phyloP scores from a whole-genome alignment of 257 asterid species.

The Nicotiana benthamiana region DNA sequence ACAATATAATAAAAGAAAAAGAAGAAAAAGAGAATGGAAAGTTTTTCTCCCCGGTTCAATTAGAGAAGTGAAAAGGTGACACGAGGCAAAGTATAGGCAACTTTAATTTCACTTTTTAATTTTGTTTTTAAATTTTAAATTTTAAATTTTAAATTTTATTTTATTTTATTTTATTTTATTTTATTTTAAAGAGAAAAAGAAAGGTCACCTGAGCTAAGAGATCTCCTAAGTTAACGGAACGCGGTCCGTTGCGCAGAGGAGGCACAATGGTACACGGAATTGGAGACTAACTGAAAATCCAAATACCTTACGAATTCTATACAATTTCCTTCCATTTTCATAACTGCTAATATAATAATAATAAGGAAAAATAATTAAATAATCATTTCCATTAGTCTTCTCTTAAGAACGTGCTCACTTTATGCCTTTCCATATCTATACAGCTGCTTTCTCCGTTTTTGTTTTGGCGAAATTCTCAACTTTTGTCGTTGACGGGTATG shows the following conservation, averaged over 20 bases:
- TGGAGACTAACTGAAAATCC: conserved; percentile 15
- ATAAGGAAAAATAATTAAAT: background rate
- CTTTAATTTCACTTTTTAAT: no score
- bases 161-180: no score
- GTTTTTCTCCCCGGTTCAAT: background rate
- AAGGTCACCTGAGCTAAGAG: background rate
- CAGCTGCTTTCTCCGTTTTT: background rate
- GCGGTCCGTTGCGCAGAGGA: conserved; percentile 29
- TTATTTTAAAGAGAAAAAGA: background rate
- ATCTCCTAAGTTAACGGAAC: conserved; percentile 39
- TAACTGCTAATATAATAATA: background rate
- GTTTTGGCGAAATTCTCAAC: background rate
- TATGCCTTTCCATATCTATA: background rate
- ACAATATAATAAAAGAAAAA: background rate
- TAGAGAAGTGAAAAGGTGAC: background rate
- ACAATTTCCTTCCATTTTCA: conserved; percentile 8
- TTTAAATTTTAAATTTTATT: no score
- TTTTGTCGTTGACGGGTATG: background rate
- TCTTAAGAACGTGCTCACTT: conserved; percentile 5
- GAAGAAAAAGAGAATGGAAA: background rate
- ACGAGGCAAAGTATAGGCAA: background rate
- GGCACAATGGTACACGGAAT: conserved; percentile 35
- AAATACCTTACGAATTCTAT: background rate
- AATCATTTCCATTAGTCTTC: conserved; percentile 9
- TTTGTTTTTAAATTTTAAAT: no score